Conservation (phyloP, 148 eudicot species). For the Mesembryanthemum crystallinum region DNA sequence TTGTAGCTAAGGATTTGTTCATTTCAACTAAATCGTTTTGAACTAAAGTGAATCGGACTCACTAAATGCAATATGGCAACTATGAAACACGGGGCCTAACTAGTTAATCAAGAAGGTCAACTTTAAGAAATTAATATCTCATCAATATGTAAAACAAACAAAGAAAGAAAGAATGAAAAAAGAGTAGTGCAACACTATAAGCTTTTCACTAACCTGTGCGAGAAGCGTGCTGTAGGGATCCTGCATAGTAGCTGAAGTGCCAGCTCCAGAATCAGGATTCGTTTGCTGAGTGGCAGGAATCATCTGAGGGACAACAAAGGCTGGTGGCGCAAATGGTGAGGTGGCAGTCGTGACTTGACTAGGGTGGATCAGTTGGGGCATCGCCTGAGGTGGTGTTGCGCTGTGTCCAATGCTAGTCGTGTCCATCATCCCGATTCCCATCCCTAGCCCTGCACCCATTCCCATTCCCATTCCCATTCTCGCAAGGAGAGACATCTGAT, state of each 20-base stretch:
- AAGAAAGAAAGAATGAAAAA: too few species aligned
- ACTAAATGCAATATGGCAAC: neutral
- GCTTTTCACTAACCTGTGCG: slow-evolving; percentile 54
- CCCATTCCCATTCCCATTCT: slow-evolving; percentile 79
- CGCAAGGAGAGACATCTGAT: slow-evolving; percentile 71
- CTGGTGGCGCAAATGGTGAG: slow-evolving; percentile 43
- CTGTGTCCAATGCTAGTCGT: slow-evolving; percentile 27
- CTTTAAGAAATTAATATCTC: too few species aligned
- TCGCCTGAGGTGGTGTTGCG: slow-evolving; percentile 10
- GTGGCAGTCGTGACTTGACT: slow-evolving; percentile 25
- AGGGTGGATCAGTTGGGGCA: slow-evolving; percentile 32
- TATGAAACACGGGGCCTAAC: neutral
- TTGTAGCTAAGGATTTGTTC: too few species aligned
- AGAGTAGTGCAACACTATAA: too few species aligned
- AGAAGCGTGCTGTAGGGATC: slow-evolving; percentile 57
- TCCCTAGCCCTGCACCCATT: slow-evolving; percentile 53
- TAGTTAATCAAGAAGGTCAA: too few species aligned
- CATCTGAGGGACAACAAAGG: slow-evolving; percentile 48
- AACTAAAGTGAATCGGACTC: too few species aligned
- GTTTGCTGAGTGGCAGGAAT: slow-evolving; percentile 32
- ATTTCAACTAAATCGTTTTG: too few species aligned
- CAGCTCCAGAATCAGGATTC: slow-evolving; percentile 28
- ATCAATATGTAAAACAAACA: too few species aligned
- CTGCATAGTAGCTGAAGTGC: slow-evolving; percentile 34
- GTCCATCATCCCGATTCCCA: slow-evolving; percentile 64